These are phyloP conservation scores for Vachellia collinsii DNA, from an alignment of 306 rosid species.

Conservation along the genomic window DNA sequence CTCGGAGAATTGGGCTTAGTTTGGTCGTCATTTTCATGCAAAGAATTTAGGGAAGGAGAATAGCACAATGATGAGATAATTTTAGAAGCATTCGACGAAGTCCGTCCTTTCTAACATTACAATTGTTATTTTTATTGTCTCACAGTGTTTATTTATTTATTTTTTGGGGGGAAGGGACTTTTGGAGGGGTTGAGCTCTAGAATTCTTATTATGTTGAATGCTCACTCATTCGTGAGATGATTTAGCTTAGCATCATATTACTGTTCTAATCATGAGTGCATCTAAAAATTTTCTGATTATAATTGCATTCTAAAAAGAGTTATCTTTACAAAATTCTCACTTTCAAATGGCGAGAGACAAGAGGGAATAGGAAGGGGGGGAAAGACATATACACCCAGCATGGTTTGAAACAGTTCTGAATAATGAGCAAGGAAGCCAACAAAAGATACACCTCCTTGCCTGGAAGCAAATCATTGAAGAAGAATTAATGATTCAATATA, in stretches of 20 bases:
- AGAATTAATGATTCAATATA: slow-evolving; percentile 19
- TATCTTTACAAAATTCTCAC: neutral
- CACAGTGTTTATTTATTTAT: too few species aligned
- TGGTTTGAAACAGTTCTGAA: slow-evolving; percentile 21
- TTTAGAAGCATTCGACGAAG: neutral
- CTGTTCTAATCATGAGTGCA: neutral
- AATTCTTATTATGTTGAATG: neutral
- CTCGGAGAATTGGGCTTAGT: neutral
- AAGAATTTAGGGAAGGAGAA: too few species aligned
- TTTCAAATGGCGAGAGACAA: neutral
- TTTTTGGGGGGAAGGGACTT: too few species aligned
- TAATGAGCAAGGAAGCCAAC: slow-evolving; percentile 39
- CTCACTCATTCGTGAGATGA: neutral
- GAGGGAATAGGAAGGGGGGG: neutral
- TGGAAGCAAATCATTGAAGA: slow-evolving; percentile 36
- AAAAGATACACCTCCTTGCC: slow-evolving; percentile 33
- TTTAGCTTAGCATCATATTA: neutral
- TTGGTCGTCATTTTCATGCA: too few species aligned
- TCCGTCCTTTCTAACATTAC: too few species aligned
- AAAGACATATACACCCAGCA: slow-evolving; percentile 31
- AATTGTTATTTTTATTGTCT: too few species aligned
- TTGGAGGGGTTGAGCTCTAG: too few species aligned
- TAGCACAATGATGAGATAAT: neutral
- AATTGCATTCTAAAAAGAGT: neutral
- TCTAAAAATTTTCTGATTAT: too few species aligned